Evolutionary conservation across 306 rosid genomes (phyloP), one percentile per base, ranked within the genome.

Genomic region (Aeschynomene evenia): DNA sequence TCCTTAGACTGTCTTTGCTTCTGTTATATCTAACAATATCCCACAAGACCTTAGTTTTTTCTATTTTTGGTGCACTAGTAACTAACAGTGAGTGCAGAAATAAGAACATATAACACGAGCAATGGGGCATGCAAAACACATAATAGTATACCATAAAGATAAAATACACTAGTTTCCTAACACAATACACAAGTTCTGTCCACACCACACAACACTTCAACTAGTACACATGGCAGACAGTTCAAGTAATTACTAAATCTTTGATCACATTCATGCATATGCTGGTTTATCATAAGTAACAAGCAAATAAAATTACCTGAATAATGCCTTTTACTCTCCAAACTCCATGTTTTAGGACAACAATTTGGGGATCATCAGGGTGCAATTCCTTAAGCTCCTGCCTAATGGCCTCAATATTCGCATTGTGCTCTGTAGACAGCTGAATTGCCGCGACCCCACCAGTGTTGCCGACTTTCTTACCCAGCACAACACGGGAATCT

Each of bases 251-350:
- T 26, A 63, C 49, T 34, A 49, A 23, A 49, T 20, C 19, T 16
- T 14, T 43, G 9, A 26, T 33, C 59, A 54, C 13, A 49, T 77
- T 26, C 40, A 40, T 2, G 13, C 13, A 49, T 63, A 64, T 7
- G 4, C 50, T 40, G 42, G 37, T 43, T 58, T 58, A 45, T 57
- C 16, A 46, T 31, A 13, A 60, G 46, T 10, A 9, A 4, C 7
- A 42, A 70, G 46, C 13, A 74, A 21, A 49, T 15, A 19, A 53
- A 51, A 68, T 71, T 72, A 91, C 98, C 98, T 91, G 98, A 65
- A 91, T 91, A 70, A 91, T 91, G 75, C 98, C 98, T 78, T 91
- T 91, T 60, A 91, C 98, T 82, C 96, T 87, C 98, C 98, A 91
- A 66, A 91, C 94, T 51, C 96, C 98, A 68, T 85, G 94, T 85